A percentile compares a stretch with the other conserved stretches of the same genome.
Evolutionary conservation across 768 basidiomycete species (phyloP).

Genomic region (Hydnomerulius pinastri): DNA sequence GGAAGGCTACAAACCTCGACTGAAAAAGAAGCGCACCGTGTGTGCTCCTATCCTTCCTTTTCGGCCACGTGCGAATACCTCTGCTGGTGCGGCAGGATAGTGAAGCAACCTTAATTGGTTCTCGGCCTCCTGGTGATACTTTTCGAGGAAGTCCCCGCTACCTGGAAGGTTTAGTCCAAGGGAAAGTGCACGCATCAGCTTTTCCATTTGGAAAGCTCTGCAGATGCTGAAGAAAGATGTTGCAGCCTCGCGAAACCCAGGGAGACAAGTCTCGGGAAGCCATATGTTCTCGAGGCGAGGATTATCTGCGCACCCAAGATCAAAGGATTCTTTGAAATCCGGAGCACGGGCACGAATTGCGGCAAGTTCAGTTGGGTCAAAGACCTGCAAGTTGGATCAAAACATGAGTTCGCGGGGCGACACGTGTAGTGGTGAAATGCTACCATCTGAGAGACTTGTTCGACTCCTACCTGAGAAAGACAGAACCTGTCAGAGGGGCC

Average conservation of each 20-base stretch:
- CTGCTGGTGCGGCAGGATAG: constrained; percentile 44
- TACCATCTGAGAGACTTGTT: constrained; percentile 38
- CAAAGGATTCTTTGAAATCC: constrained; percentile 55
- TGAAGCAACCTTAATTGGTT: constrained; percentile 61
- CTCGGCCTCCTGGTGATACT: constrained; percentile 44
- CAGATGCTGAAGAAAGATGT: constrained; percentile 50
- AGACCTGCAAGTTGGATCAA: constrained; percentile 21
- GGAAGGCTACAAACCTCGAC: not conserved
- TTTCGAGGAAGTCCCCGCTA: constrained; percentile 41
- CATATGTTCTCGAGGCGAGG: constrained; percentile 55
- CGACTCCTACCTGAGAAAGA: constrained; percentile 37
- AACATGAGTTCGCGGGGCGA: not conserved
- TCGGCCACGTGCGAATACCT: constrained; percentile 29
- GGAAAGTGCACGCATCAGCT: constrained; percentile 50
- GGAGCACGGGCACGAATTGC: constrained; percentile 34
- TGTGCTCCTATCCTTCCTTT: constrained; percentile 38
- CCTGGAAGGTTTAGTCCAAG: constrained; percentile 45
- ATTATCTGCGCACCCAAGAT: constrained; percentile 47
- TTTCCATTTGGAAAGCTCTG: constrained; percentile 35
- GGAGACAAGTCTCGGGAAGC: constrained; percentile 52
- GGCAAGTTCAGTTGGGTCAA: constrained; percentile 33
- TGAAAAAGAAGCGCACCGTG: constrained; percentile 13
- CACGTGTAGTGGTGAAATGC: not conserved
- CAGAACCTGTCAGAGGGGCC: not conserved
- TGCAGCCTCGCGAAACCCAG: constrained; percentile 55